A percentile compares a stretch with the other conserved stretches of the same genome.
Conservation (phyloP, 1,284 basidiomycete genomes). For the Ceratobasidium sp. region DNA sequence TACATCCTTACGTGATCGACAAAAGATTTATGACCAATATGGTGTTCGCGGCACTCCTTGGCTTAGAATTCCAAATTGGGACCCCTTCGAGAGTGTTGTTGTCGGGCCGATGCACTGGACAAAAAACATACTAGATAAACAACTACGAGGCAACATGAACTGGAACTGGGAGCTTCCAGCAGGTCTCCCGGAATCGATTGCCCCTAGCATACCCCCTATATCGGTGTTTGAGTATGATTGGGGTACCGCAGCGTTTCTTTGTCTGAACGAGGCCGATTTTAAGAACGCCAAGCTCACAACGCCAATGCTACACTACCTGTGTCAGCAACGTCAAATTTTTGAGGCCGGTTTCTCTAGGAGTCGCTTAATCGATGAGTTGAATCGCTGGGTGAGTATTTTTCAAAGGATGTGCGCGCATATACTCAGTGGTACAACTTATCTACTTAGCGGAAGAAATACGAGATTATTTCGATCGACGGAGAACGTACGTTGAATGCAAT, state of each 20-base stretch:
- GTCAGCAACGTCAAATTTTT: neutral
- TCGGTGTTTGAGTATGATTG: neutral
- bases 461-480: neutral
- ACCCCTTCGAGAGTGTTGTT: neutral
- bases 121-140: conserved; percentile 5
- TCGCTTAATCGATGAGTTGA: neutral
- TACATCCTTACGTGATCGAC: neutral
- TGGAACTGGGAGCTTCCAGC: neutral
- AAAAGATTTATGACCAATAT: neutral
- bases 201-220: neutral
- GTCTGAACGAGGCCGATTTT: neutral
- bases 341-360: neutral
- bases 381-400: neutral
- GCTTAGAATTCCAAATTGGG: neutral
- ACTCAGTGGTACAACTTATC: neutral
- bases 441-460: neutral
- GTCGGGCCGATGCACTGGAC: conserved; percentile 11
- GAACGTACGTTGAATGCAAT: neutral
- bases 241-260: neutral
- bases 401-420: neutral
- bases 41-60: neutral
- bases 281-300: conserved; percentile 1
- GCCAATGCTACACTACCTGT: neutral
- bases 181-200: neutral
- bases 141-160: neutral